Evolutionary conservation across 1,139 yeast genomes (phyloP), one percentile per base, ranked within the genome.

Genomic region (Yamadazyma conglobata): DNA sequence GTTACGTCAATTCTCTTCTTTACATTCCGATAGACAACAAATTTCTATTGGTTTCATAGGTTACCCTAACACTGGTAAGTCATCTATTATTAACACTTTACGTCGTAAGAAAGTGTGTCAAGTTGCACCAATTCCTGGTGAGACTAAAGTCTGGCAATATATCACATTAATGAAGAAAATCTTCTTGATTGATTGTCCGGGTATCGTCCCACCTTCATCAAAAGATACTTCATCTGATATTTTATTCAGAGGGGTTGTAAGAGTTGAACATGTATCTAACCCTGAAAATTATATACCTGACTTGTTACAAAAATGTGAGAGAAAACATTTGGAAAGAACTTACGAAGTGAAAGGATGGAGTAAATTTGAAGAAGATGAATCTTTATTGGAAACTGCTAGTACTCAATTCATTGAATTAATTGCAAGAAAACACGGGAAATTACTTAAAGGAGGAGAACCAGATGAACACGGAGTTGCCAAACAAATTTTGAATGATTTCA

Each of bases 81-180:
- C 97, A 1, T 85, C 96, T 21, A 88, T 91, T 46, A 91, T 91
- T 52, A 91, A 91, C 60, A 89, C 97, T 1, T 68, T 91, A 45
- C 79, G 96, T 55, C 80, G 81, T 56, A 91, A 91, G 72, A 91
- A 91, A 66, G 98, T 91, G 26, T 93, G 98, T 64, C 81, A 76
- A 28, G 97, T 91, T 30, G 98, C 98, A 2, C 98, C 98, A 28
- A 88, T 91, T 48, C 98, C 98, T 18, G 98, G 98, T 55, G 98
- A 91, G 56, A 91, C 98, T 27, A 91, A 91, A 61, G 97, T 91
- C 25, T 91, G 98, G 98, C 98, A 91, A 67, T 91, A 91, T 64
- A 88, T 91, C 50, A 89, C 98, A 2, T 70, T 91, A 52, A 91
- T 91, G 96, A 88, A 89, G 70, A 76, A 89, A 47, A 91, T 91